Evolutionary conservation across 345 rosid genomes (phyloP), one percentile per base, ranked within the genome.

Genomic region (Microcos paniculata): DNA sequence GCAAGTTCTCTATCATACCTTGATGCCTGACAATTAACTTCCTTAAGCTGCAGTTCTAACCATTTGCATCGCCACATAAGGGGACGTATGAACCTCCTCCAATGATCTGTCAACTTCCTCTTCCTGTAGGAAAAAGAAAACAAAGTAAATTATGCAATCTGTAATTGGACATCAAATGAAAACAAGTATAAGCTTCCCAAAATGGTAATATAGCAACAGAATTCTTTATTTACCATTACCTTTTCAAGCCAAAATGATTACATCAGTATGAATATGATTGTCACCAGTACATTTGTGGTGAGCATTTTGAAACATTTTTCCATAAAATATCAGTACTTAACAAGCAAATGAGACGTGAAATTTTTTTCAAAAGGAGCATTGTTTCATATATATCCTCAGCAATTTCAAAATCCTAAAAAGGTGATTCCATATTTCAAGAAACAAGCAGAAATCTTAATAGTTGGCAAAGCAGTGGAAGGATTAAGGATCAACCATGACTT

Each of bases 1-100:
- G 82, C 81, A 64, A 94, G 81, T 85, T 87, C 91, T 79, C 80
- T 84, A 62, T 88, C 90, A 71, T 94, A 92, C 76, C 63, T 85
- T 24, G 14, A 74, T 58, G 89, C 86, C 81, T 77, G 94, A 33
- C 83, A 79, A 78, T 87, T 80, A 51, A 89, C 19, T 61, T 91
- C 87, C 79, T 71, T 91, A 57, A 89, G 80, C 71, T 81, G 91
- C 75, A 93, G 83, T 72, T 94, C 98, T 51, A 87, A 62, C 98
- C 97, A 35, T 87, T 90, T 90, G 79, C 93, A 91, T 1, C 91
- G 86, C 98, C 97, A 94, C 87, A 58, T 81, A 49, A 92, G 77
- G 70, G 98, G 97, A 70, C 74, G 91, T 79, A 91, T 80, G 76
- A 85, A 91, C 81, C 76, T 88, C 82, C 82, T 84, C 97, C 98